Base-by-base conservation (phyloP, 495 filamentous ascomycete species). In the Lindgomyces ingoldianus region DNA sequence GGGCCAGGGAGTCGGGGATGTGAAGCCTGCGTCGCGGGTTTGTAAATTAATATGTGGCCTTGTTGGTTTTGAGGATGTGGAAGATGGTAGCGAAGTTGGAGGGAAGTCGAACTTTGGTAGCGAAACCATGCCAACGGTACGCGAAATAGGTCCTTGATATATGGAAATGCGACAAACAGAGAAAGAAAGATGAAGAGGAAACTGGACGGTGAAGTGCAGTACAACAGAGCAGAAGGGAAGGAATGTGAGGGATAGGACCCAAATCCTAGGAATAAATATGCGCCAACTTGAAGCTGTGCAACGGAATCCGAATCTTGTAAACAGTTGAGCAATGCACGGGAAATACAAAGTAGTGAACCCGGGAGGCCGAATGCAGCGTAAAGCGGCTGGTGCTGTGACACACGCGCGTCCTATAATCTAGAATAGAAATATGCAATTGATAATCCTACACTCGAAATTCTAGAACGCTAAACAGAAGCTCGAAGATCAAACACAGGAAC, bases 41-140 rank as follows among this genome's bases (percentile, higher is more conserved):
- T 52, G 62, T 18, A 58, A 18, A 3, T 33, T 19, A 19, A 64
- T 58, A n/a, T 50, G 29, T 19, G 54, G 62, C 42, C 54, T 58
- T 22, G 30, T 18, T 11, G 8, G n/a, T 24, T 19, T 24, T 18
- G 33, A 19, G 39, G 24, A 39, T 22, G 18, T 42, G n/a, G 11
- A 50, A 19, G 30, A 24, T 1, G 19, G 44, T 50, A 22, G 24
- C 8, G 56, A 21, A n/a, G 21, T 18, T 12, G 21, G 55, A 11
- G 12, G 39, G 11, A 45, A 26, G 10, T 39, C n/a, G 24, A 45
- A 46, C 3, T 52, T 4, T 10, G 49, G 18, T 52, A 18, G 33
- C 6, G 14, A 6, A 6, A 14, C 33, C 33, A 39, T 39, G 33
- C n/a, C n/a, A n/a, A n/a, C n/a, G n/a, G n/a, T n/a, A n/a, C n/a